phyloP scores from a whole-genome alignment of 192 early-diverging fungal species.

The Mortierella claussenii region DNA sequence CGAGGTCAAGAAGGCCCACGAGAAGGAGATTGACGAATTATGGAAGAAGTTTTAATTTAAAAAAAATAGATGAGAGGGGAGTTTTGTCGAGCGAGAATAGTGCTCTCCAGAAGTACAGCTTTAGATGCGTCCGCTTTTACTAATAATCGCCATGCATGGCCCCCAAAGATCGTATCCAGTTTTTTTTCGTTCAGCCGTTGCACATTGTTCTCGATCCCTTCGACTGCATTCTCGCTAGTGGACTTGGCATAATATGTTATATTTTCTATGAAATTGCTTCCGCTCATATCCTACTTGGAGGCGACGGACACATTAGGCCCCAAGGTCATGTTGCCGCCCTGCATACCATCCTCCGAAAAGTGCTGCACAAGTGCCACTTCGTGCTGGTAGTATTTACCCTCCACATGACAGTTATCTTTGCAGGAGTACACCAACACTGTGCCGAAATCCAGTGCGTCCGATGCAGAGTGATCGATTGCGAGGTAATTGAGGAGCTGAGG shows the following conservation, averaged over 20 bases:
- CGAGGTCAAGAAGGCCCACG: constrained; percentile 63
- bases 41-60: constrained; percentile 58
- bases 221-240: no score
- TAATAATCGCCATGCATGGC: no score
- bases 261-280: no score
- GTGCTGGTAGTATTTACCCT: constrained; percentile 65
- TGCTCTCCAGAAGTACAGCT: no score
- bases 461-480: constrained; percentile 72
- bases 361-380: constrained; percentile 82
- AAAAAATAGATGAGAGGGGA: no score
- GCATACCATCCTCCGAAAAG: constrained; percentile 86
- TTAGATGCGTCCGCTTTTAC: no score
- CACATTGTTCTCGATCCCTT: no score
- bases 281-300: no score
- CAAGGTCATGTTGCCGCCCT: constrained; percentile 38
- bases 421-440: constrained; percentile 90
- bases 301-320: constrained; percentile 31
- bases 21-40: constrained; percentile 60
- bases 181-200: no score
- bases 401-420: constrained; percentile 76
- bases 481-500: constrained; percentile 89
- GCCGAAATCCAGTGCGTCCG: constrained; percentile 90
- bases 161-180: no score
- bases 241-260: no score
- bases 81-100: no score